phyloP scores from a whole-genome alignment of 495 filamentous ascomycete genomes.

The Sphaerosporella brunnea region DNA sequence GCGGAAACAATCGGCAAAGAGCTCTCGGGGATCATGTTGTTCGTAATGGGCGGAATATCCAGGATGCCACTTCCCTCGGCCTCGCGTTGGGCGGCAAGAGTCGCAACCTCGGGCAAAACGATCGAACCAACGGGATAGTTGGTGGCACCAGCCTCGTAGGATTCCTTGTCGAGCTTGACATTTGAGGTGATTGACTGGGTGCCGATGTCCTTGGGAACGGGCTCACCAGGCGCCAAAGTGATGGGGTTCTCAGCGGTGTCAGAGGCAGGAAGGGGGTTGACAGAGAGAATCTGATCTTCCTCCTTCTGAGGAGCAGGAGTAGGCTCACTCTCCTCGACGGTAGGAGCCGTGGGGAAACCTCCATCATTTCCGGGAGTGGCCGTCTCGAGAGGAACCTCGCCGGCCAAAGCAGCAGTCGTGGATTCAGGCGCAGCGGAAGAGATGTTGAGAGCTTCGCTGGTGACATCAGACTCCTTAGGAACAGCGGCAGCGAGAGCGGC shows the following conservation, averaged over 20 bases:
- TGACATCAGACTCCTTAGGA: constrained; percentile 31
- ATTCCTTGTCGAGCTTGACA: constrained; percentile 62
- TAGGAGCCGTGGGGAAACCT: constrained; percentile 47
- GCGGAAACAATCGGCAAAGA: constrained; percentile 50
- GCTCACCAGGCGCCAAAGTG: constrained; percentile 58
- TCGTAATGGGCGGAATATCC: constrained; percentile 43
- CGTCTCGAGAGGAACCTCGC: constrained; percentile 27
- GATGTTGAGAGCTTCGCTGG: constrained; percentile 25
- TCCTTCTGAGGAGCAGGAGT: constrained; percentile 5
- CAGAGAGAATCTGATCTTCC: constrained; percentile 32
- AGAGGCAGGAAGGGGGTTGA: constrained; percentile 64
- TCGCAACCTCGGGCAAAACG: constrained; percentile 32
- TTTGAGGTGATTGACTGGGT: constrained; percentile 37
- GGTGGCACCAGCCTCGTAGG: constrained; percentile 59
- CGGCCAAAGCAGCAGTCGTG: constrained; percentile 18
- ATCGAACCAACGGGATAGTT: constrained; percentile 31
- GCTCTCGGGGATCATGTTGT: constrained; percentile 71
- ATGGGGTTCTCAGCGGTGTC: constrained; percentile 65
- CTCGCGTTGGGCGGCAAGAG: constrained; percentile 30
- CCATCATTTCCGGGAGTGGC: constrained; percentile 31
- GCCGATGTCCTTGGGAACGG: constrained; percentile 44
- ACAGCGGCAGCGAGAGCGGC: constrained; percentile 32
- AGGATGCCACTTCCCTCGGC: constrained; percentile 37
- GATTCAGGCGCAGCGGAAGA: constrained; percentile 28
- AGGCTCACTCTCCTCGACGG: constrained; percentile 21